Evolutionary conservation across 1,284 basidiomycete genomes (phyloP), one percentile per base, ranked within the genome.

Genomic region (Ustilago nuda): DNA sequence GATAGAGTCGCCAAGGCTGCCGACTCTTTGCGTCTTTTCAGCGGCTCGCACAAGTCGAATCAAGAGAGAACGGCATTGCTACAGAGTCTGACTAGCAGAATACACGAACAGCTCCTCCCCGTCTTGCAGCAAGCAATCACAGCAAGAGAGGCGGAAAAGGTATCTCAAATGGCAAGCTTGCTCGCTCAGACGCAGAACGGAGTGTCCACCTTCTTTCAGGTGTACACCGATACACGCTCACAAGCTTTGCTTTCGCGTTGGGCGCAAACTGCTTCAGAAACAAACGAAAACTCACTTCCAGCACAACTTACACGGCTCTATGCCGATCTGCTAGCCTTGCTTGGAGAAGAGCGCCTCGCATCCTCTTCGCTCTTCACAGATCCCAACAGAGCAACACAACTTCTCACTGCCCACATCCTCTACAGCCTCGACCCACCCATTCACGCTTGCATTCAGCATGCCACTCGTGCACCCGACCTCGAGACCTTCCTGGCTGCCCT

Each of bases 311-410:
- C 50, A 3, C 56, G 53, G 7, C 58, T 79, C 9, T 68, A 66
- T 52, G 69, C 48, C n/a, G 66, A 68, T 33, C 39, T 77, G 9
- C 52, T 74, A 5, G 76, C 61, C 4, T 36, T 81, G 46, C 62
- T 81, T n/a, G 72, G 70, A 19, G 75, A 79, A 36, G 79, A 81
- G 27, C 66, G 74, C n/a, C 55, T 75, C 17, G 67, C 62, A 17
- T 62, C 69, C 3, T 50, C 63, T 4, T 50, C 39, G 9, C 62
- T 81, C 41, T 79, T 81, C 30, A 46, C 62, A 1, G 60, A 79
- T 58, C 57, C 65, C 1, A 64, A 67, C 54, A 19, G 19, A 39
- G 68, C 64, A 27, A 58, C 66, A 8, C 64, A 67, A 43, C 62
- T 68, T 7, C 69, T 81, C 33, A 56, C 62, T 15, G 56, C 65